Base-by-base conservation (phyloP, 192 early-diverging fungal species). In the Geosiphon pyriformis region DNA sequence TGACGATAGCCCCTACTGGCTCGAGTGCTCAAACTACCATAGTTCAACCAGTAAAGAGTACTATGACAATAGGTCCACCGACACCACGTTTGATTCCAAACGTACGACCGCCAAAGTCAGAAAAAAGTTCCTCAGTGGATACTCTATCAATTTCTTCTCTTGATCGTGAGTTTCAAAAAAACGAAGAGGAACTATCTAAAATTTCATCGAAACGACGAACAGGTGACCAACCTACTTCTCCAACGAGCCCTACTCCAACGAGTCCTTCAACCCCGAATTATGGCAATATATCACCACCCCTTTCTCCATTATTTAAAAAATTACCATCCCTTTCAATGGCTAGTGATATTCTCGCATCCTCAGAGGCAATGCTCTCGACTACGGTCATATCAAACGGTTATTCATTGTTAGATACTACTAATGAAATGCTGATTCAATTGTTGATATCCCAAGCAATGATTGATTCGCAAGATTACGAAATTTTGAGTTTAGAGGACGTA, bases 401-500 rank as follows among this genome's bases (percentile, higher is more conserved):
- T 25, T 47, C 53, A 23, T 67, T 67, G 15, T 27, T 67, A 25
- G 65, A 67, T 48, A 67, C 65, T 22, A 47, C 65, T 11, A 54
- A 67, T 57, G 82, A 83, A 34, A 71, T 76, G 70, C 48, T 79
- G 11, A 69, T 79, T 32, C 78, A 79, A 61, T 61, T 81, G 7
- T 54, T 83, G 55, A 67, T 87, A 3, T 79, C 80, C 10, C 80
- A 82, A 35, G 80, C 85, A 0, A 69, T 83, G 0, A 72, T 82
- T 4, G 85, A 87, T 68, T 70, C 85, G 0, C 75, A 75, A 42
- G 77, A 77, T 1, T 87, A 80, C 63, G 76, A 78, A 10, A 64
- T 83, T 2, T 59, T 87, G 34, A 54, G 75, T 8, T 74, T 81
- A 22, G 80, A 85, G 26, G 71, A 83, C 37, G 75, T 83, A 10